A percentile compares a stretch with the other conserved stretches of the same genome.
phyloP scores from a whole-genome alignment of 805 yeast genomes.

The Ogataea paradorogensis region DNA sequence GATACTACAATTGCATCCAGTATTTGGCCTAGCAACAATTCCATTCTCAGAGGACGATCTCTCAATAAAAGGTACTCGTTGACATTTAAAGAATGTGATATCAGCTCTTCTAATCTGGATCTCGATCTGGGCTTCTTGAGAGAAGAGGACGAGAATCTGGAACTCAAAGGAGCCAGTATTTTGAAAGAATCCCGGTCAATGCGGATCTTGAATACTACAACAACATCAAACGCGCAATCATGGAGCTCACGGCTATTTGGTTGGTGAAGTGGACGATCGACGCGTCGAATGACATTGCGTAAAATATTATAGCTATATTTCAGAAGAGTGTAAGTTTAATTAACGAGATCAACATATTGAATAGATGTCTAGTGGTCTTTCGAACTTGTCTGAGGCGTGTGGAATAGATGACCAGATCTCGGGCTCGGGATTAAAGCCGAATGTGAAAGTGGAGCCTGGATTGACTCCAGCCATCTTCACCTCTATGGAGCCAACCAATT shows the following conservation, averaged over 20 bases:
- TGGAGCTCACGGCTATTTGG: conserved; percentile 18
- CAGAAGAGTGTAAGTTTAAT: conserved; percentile 4
- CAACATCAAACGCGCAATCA: background rate
- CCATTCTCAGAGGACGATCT: conserved; percentile 37
- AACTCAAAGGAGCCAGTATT: conserved; percentile 11
- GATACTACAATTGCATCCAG: conserved; percentile 22
- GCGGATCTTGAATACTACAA: conserved; percentile 4
- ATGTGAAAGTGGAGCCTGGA: conserved; percentile 7
- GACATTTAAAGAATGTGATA: conserved; percentile 27
- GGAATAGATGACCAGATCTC: conserved; percentile 11
- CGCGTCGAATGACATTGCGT: conserved; percentile 12
- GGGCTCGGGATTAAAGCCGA: conserved; percentile 5
- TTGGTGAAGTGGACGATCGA: conserved; percentile 6
- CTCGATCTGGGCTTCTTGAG: conserved; percentile 16
- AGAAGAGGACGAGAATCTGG: conserved; percentile 11
- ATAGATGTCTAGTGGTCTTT: conserved; percentile 4
- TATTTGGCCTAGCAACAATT: conserved; percentile 40
- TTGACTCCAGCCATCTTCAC: conserved; percentile 5
- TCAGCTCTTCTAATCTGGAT: conserved; percentile 9
- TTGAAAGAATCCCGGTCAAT: conserved; percentile 11
- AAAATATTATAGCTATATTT: conserved; percentile 1
- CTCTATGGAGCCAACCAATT: conserved; percentile 10
- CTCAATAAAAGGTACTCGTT: conserved; percentile 25
- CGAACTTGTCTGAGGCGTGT: conserved; percentile 8
- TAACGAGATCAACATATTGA: background rate